Percentiles rank a stretch among this genome's conserved stretches.
Conservation (phyloP, 495 filamentous ascomycete species). For the Hypoxylon intermedium region DNA sequence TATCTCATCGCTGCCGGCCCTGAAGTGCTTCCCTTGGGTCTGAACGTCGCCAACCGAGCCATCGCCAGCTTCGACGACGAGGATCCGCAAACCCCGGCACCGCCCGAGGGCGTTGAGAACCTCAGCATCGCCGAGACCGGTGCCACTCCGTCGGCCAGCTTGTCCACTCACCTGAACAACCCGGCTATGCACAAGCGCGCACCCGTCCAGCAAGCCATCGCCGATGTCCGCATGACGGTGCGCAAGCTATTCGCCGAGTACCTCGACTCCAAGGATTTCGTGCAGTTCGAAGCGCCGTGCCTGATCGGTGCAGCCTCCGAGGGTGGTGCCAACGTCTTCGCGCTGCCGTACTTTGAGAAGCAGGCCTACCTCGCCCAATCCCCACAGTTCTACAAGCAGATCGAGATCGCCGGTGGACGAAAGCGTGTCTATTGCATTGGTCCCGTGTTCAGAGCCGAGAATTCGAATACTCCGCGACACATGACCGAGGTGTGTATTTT, state of each 20-base stretch:
- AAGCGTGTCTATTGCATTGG: constrained; percentile 89
- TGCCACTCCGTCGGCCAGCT: constrained; percentile 67
- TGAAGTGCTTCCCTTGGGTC: constrained; percentile 70
- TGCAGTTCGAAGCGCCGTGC: constrained; percentile 88
- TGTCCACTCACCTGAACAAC: constrained; percentile 82
- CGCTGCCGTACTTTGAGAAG: constrained; percentile 87
- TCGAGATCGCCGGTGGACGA: constrained; percentile 91
- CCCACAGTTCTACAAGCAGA: constrained; percentile 96
- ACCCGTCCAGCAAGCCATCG: constrained; percentile 85
- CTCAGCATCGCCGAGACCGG: constrained; percentile 39
- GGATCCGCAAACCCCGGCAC: constrained; percentile 55
- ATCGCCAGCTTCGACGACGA: constrained; percentile 70
- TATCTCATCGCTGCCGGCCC: constrained; percentile 69
- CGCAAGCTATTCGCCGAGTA: constrained; percentile 81
- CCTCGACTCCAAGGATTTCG: constrained; percentile 76
- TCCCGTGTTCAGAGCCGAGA: constrained; percentile 94
- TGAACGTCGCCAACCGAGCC: constrained; percentile 72
- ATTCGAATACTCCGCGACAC: constrained; percentile 94
- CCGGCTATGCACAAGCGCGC: constrained; percentile 90
- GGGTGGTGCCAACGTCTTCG: constrained; percentile 92
- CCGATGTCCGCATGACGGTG: constrained; percentile 78
- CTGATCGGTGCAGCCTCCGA: constrained; percentile 90
- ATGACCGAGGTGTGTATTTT: constrained; percentile 72
- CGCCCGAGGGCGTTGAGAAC: constrained; percentile 64
- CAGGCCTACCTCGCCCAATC: constrained; percentile 83